Conservation (phyloP, 2,329 filamentous ascomycete species). For the Colletotrichum horii region DNA sequence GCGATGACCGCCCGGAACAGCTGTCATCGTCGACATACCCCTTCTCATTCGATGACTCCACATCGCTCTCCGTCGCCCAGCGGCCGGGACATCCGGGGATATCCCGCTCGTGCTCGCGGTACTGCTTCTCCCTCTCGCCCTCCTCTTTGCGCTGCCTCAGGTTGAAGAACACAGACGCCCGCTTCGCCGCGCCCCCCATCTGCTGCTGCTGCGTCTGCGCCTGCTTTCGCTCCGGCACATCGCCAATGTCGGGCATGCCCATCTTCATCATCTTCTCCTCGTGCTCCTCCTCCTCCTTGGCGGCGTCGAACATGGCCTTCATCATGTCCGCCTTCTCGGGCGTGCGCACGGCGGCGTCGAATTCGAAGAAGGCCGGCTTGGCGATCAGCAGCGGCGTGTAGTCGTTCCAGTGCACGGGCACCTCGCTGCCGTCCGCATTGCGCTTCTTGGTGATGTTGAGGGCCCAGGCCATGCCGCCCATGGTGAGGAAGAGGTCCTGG, state of each 20-base stretch:
- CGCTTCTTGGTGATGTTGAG: constrained; percentile 38
- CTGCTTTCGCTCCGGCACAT: neutral
- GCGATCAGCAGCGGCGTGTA: constrained; percentile 49
- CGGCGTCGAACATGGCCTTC: constrained; percentile 38
- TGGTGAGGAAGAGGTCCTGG: constrained; percentile 44
- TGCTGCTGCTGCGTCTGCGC: neutral
- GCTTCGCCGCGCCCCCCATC: neutral
- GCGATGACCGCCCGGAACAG: constrained; percentile 16
- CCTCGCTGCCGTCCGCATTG: constrained; percentile 25
- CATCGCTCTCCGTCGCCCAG: constrained; percentile 19
- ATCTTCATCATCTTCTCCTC: constrained; percentile 28
- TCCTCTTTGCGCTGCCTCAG: constrained; percentile 13
- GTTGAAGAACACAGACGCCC: constrained; percentile 7
- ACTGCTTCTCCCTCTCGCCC: constrained; percentile 12
- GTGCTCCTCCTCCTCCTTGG: constrained; percentile 34
- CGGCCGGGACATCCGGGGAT: constrained; percentile 20
- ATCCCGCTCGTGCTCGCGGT: constrained; percentile 18
- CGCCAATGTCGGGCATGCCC: constrained; percentile 18
- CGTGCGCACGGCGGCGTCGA: constrained; percentile 37
- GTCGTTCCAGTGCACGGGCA: constrained; percentile 48
- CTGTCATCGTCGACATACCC: constrained; percentile 18
- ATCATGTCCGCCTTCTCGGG: constrained; percentile 29
- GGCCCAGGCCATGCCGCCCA: constrained; percentile 43
- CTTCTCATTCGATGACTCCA: constrained; percentile 21
- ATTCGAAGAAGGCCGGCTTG: constrained; percentile 45